Evolutionary conservation across 2,329 filamentous ascomycete species (phyloP).

Genomic region (Colletotrichum sansevieriae): DNA sequence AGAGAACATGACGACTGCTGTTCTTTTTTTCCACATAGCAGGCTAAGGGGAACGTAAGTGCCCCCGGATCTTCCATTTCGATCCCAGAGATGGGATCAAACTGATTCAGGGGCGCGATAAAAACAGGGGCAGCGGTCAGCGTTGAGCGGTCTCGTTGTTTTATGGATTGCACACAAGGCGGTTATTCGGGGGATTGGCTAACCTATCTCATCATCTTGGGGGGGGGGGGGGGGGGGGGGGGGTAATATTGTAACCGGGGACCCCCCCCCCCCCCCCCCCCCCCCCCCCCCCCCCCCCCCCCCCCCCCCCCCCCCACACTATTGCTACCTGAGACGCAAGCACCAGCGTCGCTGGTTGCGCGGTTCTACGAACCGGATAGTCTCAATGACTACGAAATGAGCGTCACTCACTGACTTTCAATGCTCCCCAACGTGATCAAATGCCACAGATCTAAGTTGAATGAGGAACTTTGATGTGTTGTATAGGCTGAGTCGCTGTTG

Average conservation of each 20-base stretch:
- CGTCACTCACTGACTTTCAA: conserved; percentile 11
- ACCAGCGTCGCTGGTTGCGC: conserved; percentile 23
- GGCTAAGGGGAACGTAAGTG: conserved; percentile 30
- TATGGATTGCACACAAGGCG: conserved; percentile 37
- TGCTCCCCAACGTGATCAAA: neutral
- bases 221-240: too few relatives aligned
- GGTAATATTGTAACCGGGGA: too few relatives aligned
- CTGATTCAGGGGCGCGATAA: conserved; percentile 18
- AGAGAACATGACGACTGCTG: conserved; percentile 22
- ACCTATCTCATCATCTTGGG: conserved; percentile 32
- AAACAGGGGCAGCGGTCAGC: conserved; percentile 36
- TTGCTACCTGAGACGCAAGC: conserved; percentile 27
- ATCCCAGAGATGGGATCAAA: conserved; percentile 31
- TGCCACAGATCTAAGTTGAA: neutral
- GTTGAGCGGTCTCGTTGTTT: conserved; percentile 41
- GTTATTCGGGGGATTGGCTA: conserved; percentile 36
- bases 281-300: too few relatives aligned
- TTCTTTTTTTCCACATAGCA: conserved; percentile 30
- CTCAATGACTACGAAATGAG: conserved; percentile 40
- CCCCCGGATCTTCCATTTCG: conserved; percentile 9
- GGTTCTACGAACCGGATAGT: conserved; percentile 33
- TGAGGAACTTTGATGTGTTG: too few relatives aligned
- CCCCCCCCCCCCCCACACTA: too few relatives aligned
- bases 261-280: too few relatives aligned
- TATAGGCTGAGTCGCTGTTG: too few relatives aligned